Base-by-base conservation (phyloP, 2,329 filamentous ascomycete genomes). In the Cladophialophora carrionii region DNA sequence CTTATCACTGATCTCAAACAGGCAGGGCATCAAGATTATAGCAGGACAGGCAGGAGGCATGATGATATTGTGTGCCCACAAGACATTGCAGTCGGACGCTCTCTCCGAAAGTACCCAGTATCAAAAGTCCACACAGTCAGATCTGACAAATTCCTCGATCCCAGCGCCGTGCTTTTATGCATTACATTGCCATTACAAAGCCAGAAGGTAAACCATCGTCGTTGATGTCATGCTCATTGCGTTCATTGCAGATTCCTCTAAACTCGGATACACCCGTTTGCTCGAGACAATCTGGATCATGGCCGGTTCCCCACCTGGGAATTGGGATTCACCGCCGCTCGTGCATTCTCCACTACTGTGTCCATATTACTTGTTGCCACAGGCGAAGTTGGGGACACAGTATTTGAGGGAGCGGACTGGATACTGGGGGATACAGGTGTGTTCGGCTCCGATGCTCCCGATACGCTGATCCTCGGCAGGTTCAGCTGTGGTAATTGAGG, bases 391-490 rank as follows among this genome's bases (percentile, higher is more conserved):
- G 46, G 48, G 8, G 29, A 52, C 20, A 24, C 57, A 26, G 37
- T 52, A n/a, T 62, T 48, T n/a, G 61, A 58, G 48, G 56, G n/a
- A n/a, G 41, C 26, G 8, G 55, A 29, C 17, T 54, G 51, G 4
- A 46, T 20, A 5, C 20, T 32, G 32, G 60, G 61, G 24, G 54
- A 66, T 2, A 66, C 62, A 5, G 71, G 71, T 7, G 68, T 71
- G 41, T 70, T 70, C 29, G 70, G 70, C 41, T 70, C 69, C n/a
- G 64, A 70, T 10, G 71, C 71, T n/a, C 53, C 65, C 49, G 69
- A 66, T 2, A 72, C 66, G 53, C 64, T 70, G 57, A 72, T 72
- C 26, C 64, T 71, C 20, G 71, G 71, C 10, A 72, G 53, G 32
- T 61, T 69, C 49, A 72, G 63, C 41, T 68, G 63, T 14, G 70